Percentiles rank a stretch among this genome's conserved stretches.
phyloP scores from a whole-genome alignment of 139 green algal genomes.

The Raphidocelis subcapitata region DNA sequence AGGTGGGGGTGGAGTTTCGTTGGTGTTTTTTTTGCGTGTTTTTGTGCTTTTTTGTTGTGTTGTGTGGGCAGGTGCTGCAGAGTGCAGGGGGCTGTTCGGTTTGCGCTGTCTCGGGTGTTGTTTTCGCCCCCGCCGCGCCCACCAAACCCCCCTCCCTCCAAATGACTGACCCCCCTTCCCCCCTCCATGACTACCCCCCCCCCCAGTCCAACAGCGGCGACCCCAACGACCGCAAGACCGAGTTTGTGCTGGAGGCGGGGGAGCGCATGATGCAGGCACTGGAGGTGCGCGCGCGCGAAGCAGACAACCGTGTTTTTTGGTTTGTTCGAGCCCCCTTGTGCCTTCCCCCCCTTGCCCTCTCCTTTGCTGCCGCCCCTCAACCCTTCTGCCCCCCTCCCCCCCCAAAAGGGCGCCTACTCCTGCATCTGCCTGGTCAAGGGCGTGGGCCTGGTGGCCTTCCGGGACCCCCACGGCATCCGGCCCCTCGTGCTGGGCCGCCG shows the following conservation, averaged over 20 bases:
- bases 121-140: too few relatives aligned
- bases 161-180: too few relatives aligned
- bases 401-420: conserved; percentile 86
- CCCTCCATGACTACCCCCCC: too few relatives aligned
- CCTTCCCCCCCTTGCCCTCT: too few relatives aligned
- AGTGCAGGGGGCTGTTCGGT: too few relatives aligned
- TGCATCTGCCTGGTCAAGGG: conserved; percentile 90
- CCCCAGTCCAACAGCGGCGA: too few relatives aligned
- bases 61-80: background rate
- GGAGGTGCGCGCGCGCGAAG: conserved; percentile 51
- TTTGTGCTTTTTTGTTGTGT: background rate
- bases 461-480: conserved; percentile 95
- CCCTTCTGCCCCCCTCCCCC: too few relatives aligned
- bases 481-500: conserved; percentile 87
- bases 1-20: conserved; percentile 9
- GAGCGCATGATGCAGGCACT: conserved; percentile 73
- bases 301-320: too few relatives aligned
- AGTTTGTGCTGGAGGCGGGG: conserved; percentile 91
- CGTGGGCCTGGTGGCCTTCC: conserved; percentile 95
- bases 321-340: too few relatives aligned
- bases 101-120: too few relatives aligned
- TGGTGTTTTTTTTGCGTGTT: background rate
- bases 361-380: too few relatives aligned
- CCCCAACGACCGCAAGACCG: conserved; percentile 74
- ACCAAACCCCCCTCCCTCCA: too few relatives aligned